phyloP scores from a whole-genome alignment of 192 early-diverging fungal genomes.

The Coemansia sp. region DNA sequence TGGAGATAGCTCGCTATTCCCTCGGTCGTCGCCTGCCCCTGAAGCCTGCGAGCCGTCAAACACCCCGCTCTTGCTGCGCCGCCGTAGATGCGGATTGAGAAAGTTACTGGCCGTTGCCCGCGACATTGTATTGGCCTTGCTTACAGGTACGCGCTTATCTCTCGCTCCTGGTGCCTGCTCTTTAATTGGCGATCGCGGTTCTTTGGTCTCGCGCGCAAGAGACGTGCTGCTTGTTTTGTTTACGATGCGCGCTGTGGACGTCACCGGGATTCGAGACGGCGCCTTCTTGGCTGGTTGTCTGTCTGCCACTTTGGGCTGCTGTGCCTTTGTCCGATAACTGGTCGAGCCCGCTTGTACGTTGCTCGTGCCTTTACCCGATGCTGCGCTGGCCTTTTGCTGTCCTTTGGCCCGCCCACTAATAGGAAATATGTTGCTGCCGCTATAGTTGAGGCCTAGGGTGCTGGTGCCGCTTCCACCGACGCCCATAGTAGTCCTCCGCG shows the following conservation, averaged over 20 bases:
- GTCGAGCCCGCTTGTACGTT: background rate
- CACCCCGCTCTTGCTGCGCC: conserved; percentile 50
- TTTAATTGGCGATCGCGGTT: conserved; percentile 4
- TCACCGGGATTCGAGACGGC: conserved; percentile 5
- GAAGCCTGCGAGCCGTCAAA: conserved; percentile 36
- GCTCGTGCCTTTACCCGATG: conserved; percentile 5
- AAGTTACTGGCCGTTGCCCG: conserved; percentile 54
- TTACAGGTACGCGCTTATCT: background rate
- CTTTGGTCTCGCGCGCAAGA: conserved; percentile 14
- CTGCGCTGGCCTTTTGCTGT: conserved; percentile 12
- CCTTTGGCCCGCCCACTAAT: conserved; percentile 25
- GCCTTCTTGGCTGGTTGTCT: background rate
- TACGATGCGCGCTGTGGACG: conserved; percentile 1
- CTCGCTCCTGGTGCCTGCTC: background rate
- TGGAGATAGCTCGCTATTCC: background rate
- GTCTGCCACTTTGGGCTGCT: conserved; percentile 3
- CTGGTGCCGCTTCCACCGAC: conserved; percentile 54
- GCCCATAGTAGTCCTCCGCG: conserved; percentile 47
- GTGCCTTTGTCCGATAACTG: conserved; percentile 1
- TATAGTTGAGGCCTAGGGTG: conserved; percentile 52
- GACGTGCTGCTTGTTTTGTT: conserved; percentile 4
- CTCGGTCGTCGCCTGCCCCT: conserved; percentile 4
- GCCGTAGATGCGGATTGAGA: conserved; percentile 47
- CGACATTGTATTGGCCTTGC: conserved; percentile 39
- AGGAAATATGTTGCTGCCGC: conserved; percentile 45